Conservation (phyloP, 805 yeast genomes). For the Schwanniomyces vanrijiae region DNA sequence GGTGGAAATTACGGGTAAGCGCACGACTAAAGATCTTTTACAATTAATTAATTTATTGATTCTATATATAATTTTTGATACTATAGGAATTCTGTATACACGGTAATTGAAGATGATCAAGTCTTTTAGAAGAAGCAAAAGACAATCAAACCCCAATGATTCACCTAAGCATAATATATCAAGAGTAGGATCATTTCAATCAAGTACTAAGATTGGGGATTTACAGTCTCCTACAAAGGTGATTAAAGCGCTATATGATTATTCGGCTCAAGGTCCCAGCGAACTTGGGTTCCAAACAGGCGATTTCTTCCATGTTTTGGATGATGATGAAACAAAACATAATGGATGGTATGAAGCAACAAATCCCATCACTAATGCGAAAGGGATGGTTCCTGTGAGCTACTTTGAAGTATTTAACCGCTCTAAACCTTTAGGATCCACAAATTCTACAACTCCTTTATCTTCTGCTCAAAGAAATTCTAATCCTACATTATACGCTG, state of each 20-base stretch:
- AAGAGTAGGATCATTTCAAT: slow-evolving; percentile 21
- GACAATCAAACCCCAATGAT: slow-evolving; percentile 31
- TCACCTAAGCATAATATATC: slow-evolving; percentile 35
- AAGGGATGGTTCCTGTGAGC: slow-evolving; percentile 85
- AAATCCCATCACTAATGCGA: slow-evolving; percentile 73
- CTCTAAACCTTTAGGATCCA: slow-evolving; percentile 39
- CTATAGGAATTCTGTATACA: not conserved
- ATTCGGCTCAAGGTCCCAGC: slow-evolving; percentile 74
- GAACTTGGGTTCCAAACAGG: slow-evolving; percentile 79
- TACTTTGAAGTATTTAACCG: slow-evolving; percentile 79
- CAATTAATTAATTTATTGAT: not conserved
- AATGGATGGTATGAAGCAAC: slow-evolving; percentile 83
- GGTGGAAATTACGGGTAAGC: not conserved
- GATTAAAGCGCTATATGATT: slow-evolving; percentile 77
- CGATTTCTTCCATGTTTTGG: slow-evolving; percentile 79
- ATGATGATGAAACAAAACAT: slow-evolving; percentile 23
- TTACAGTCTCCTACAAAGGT: slow-evolving; percentile 72
- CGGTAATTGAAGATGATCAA: slow-evolving; percentile 29
- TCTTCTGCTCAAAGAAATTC: slow-evolving; percentile 23
- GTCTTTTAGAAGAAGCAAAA: slow-evolving; percentile 42
- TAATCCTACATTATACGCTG: slow-evolving; percentile 67
- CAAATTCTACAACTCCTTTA: slow-evolving; percentile 11
- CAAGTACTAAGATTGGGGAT: slow-evolving; percentile 12
- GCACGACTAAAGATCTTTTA: not conserved
- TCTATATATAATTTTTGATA: not conserved